Conservation (phyloP, 352 stramenopile species). For the Pythium diclinum region DNA sequence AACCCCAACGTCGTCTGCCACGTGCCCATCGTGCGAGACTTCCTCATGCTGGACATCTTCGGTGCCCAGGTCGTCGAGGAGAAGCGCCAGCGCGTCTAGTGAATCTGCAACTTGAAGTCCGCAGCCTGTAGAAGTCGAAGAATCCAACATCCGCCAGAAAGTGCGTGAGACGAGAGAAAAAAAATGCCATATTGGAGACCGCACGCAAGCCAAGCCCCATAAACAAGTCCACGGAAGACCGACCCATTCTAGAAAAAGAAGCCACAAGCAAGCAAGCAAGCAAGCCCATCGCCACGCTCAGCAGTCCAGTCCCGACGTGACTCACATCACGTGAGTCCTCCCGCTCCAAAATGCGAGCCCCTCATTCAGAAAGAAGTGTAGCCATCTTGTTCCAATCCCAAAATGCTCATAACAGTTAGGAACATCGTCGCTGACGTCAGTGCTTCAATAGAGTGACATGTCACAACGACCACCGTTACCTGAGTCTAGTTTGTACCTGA, state of each 20-base stretch:
- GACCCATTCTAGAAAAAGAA: background rate
- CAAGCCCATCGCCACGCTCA: background rate
- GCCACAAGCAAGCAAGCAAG: background rate
- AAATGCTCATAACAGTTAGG: slow-evolving; percentile 1
- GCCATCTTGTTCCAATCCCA: slow-evolving; percentile 17
- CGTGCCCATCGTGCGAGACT: slow-evolving; percentile 57
- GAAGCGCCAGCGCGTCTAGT: slow-evolving; percentile 37
- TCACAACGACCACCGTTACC: background rate
- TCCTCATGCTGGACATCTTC: slow-evolving; percentile 83
- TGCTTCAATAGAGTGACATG: slow-evolving; percentile 1
- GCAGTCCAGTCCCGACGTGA: background rate
- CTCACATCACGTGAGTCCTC: background rate
- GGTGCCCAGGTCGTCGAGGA: slow-evolving; percentile 61
- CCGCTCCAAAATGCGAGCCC: background rate
- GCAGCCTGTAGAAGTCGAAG: background rate
- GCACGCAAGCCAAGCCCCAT: background rate
- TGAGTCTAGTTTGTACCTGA: slow-evolving; percentile 2
- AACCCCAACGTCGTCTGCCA: slow-evolving; percentile 42
- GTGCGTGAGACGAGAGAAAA: slow-evolving; percentile 1
- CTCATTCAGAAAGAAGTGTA: slow-evolving; percentile 14
- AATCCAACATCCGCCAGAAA: background rate
- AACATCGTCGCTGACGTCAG: background rate
- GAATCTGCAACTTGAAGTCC: slow-evolving; percentile 9
- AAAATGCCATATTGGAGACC: background rate
- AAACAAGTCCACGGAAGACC: background rate